These are phyloP conservation scores for Amauroascus verrucosus DNA, from an alignment of 2,329 filamentous ascomycete species.

Conservation along the genomic window DNA sequence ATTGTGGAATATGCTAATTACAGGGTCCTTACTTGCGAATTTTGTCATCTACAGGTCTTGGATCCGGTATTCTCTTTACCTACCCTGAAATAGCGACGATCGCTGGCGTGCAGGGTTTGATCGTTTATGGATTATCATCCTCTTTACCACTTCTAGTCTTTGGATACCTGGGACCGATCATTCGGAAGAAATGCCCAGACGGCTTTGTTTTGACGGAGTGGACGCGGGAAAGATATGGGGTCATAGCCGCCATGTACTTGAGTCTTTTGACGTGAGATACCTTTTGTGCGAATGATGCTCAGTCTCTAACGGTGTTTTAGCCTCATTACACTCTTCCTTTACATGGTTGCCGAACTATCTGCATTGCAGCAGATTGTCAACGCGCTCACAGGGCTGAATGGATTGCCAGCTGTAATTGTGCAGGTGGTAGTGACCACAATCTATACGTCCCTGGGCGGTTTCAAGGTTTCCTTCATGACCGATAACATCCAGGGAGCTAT, in stretches of 20 bases:
- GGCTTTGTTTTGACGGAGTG: constrained; percentile 79
- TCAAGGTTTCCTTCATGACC: constrained; percentile 73
- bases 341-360: constrained; percentile 78
- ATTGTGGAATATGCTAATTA: constrained; percentile 33
- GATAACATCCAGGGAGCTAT: constrained; percentile 72
- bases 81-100: constrained; percentile 74
- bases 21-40: constrained; percentile 22
- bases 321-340: constrained; percentile 70
- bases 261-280: constrained; percentile 56
- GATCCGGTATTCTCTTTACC: constrained; percentile 71
- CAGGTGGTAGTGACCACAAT: constrained; percentile 69
- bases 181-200: constrained; percentile 67
- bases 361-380: constrained; percentile 69
- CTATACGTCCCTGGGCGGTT: constrained; percentile 74
- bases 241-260: constrained; percentile 58
- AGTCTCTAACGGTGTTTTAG: constrained; percentile 22
- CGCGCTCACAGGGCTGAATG: constrained; percentile 62
- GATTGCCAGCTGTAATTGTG: constrained; percentile 65
- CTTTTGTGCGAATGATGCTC: neutral
- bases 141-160: constrained; percentile 65
- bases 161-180: constrained; percentile 63
- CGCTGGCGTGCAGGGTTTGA: constrained; percentile 64
- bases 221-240: constrained; percentile 68
- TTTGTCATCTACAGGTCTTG: constrained; percentile 52
- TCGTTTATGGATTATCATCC: constrained; percentile 65